Conservation (phyloP, 2,329 filamentous ascomycete species). For the Hirsutella thompsonii region DNA sequence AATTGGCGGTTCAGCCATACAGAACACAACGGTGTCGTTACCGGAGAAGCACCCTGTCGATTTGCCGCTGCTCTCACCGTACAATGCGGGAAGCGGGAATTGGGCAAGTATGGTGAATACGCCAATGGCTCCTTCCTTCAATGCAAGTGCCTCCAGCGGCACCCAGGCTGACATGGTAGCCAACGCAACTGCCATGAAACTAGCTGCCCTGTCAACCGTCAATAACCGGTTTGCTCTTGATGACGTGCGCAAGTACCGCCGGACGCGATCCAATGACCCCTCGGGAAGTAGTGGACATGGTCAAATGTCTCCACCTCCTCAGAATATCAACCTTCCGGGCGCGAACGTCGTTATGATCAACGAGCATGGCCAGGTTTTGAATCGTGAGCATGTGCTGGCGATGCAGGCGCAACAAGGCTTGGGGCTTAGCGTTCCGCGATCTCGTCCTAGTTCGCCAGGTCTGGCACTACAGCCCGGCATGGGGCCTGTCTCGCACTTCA, state of each 20-base stretch:
- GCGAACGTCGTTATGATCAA: slow-evolving; percentile 89
- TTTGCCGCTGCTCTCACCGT: slow-evolving; percentile 77
- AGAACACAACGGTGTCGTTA: slow-evolving; percentile 70
- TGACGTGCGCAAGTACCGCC: slow-evolving; percentile 91
- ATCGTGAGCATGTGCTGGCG: slow-evolving; percentile 70
- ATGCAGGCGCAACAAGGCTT: slow-evolving; percentile 58
- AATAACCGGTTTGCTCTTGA: slow-evolving; percentile 97
- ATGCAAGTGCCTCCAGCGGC: slow-evolving; percentile 33
- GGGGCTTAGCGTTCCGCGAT: slow-evolving; percentile 56
- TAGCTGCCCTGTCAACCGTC: slow-evolving; percentile 90
- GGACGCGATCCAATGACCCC: slow-evolving; percentile 78
- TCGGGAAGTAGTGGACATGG: slow-evolving; percentile 45
- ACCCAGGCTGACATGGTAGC: slow-evolving; percentile 95
- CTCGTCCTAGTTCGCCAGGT: slow-evolving; percentile 80
- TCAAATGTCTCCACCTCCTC: slow-evolving; percentile 54
- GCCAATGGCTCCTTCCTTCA: slow-evolving; percentile 84
- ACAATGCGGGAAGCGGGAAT: slow-evolving; percentile 67
- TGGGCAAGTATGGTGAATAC: slow-evolving; percentile 99
- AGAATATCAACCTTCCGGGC: slow-evolving; percentile 49
- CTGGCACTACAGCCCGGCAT: slow-evolving; percentile 63
- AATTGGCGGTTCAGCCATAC: slow-evolving; percentile 57
- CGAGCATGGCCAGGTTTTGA: slow-evolving; percentile 79
- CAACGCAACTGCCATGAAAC: slow-evolving; percentile 97
- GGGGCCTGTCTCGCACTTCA: slow-evolving; percentile 55
- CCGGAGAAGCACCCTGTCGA: slow-evolving; percentile 54